Percentiles rank a stretch among this genome's conserved stretches.
phyloP scores from a whole-genome alignment of 1,139 yeast genomes.

The Hyphopichia fennica region DNA sequence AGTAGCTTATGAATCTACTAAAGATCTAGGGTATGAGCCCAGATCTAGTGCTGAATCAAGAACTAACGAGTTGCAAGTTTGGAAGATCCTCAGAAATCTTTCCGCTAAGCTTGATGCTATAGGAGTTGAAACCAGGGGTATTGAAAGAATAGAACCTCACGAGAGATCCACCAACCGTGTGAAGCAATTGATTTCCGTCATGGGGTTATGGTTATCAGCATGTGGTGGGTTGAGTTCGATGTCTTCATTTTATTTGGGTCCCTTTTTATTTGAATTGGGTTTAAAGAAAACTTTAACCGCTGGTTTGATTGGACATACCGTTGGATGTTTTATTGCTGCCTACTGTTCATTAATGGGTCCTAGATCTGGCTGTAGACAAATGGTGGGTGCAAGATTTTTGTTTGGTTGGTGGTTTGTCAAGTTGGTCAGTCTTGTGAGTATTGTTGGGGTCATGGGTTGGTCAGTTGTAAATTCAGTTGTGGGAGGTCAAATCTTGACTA shows the following conservation, averaged over 20 bases:
- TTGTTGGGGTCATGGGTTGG: conserved; percentile 43
- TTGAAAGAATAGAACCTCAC: conserved; percentile 27
- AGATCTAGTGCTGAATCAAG: background rate
- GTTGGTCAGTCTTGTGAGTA: conserved; percentile 32
- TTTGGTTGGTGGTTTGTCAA: conserved; percentile 43
- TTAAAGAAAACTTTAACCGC: conserved; percentile 28
- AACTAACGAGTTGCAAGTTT: conserved; percentile 1
- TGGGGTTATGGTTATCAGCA: conserved; percentile 38
- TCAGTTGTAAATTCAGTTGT: conserved; percentile 41
- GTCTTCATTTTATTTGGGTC: conserved; percentile 39
- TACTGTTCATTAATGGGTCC: conserved; percentile 43
- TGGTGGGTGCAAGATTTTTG: conserved; percentile 39
- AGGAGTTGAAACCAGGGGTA: conserved; percentile 33
- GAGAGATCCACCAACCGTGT: conserved; percentile 18
- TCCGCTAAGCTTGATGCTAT: conserved; percentile 23
- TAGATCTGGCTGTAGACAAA: conserved; percentile 42
- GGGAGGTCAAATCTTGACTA: conserved; percentile 36
- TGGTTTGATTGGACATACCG: conserved; percentile 28
- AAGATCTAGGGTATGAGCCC: background rate
- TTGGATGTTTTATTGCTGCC: conserved; percentile 42
- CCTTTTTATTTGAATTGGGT: conserved; percentile 29
- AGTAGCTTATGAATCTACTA: background rate
- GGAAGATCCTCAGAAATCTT: conserved; percentile 10
- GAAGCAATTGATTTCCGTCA: conserved; percentile 17
- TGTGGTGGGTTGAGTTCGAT: conserved; percentile 43